Evolutionary conservation across 106 monocot genomes (phyloP).

Genomic region (Dactylorhiza incarnata): DNA sequence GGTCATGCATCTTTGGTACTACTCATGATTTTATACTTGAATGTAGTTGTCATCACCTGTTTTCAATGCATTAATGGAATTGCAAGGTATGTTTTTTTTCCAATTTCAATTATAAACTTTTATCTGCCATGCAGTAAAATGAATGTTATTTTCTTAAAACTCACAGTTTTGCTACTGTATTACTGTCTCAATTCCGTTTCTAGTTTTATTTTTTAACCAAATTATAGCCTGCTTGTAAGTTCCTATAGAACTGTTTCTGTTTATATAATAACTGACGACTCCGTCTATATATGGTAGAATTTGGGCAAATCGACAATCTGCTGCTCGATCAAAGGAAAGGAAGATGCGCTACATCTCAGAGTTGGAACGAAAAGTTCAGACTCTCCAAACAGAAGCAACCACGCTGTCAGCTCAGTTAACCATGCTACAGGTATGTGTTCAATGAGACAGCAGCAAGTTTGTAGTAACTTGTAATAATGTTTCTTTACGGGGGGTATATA

Average conservation of each 20-base stretch:
- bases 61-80: neutral
- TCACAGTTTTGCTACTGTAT: neutral
- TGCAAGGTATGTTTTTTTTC: neutral
- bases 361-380: slow-evolving; percentile 71
- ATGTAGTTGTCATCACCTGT: neutral
- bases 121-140: neutral
- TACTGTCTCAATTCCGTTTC: neutral
- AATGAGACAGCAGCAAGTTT: neutral
- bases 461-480: neutral
- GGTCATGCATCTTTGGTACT: neutral
- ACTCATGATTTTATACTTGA: neutral
- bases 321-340: slow-evolving; percentile 93
- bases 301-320: slow-evolving; percentile 95
- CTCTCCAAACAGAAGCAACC: slow-evolving; percentile 79
- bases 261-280: neutral
- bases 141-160: neutral
- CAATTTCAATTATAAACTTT: neutral
- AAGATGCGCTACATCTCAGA: slow-evolving; percentile 91
- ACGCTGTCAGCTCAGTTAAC: slow-evolving; percentile 71
- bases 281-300: slow-evolving; percentile 37
- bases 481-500: neutral
- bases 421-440: slow-evolving; percentile 62
- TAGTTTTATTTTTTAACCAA: neutral
- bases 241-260: neutral
- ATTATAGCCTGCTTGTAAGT: neutral